These are phyloP conservation scores for Epicoccum nigrum DNA, from an alignment of 2,329 filamentous ascomycete species.

Conservation along the genomic window DNA sequence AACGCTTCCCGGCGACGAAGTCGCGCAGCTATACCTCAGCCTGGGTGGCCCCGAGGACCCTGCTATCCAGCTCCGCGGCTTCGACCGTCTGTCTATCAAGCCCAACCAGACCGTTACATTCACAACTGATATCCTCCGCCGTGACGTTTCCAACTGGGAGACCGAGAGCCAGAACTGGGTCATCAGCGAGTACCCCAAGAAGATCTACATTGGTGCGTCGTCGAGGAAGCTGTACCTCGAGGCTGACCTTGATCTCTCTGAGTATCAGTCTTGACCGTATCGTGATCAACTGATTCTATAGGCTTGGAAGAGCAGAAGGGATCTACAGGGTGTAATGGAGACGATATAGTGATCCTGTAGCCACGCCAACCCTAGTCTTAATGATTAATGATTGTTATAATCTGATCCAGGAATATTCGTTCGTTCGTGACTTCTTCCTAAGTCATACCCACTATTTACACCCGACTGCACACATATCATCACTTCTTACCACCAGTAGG, in stretches of 20 bases:
- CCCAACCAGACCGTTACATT: conserved; percentile 73
- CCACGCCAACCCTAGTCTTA: conserved; percentile 7
- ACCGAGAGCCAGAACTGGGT: conserved; percentile 82
- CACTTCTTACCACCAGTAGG: conserved; percentile 1
- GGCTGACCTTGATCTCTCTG: conserved; percentile 32
- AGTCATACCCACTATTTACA: too few relatives aligned
- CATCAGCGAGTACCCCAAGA: conserved; percentile 62
- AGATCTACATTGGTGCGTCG: conserved; percentile 64
- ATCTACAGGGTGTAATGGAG: neutral
- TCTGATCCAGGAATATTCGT: neutral
- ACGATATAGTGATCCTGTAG: neutral
- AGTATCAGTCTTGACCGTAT: conserved; percentile 13
- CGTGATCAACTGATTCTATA: neutral
- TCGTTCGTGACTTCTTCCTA: too few relatives aligned
- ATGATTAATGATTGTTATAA: conserved; percentile 6
- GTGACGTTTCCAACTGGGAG: conserved; percentile 91
- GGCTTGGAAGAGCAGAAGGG: neutral
- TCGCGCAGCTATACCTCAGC: conserved; percentile 76
- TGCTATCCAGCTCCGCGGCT: conserved; percentile 72
- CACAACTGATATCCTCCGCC: conserved; percentile 71
- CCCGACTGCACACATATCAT: neutral
- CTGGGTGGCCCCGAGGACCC: conserved; percentile 80
- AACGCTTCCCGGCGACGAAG: conserved; percentile 67
- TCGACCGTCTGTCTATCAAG: conserved; percentile 75
- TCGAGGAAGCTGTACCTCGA: conserved; percentile 63